Base-by-base conservation (phyloP, 306 rosid species). In the cucumber (Cucumis sativus) region DNA sequence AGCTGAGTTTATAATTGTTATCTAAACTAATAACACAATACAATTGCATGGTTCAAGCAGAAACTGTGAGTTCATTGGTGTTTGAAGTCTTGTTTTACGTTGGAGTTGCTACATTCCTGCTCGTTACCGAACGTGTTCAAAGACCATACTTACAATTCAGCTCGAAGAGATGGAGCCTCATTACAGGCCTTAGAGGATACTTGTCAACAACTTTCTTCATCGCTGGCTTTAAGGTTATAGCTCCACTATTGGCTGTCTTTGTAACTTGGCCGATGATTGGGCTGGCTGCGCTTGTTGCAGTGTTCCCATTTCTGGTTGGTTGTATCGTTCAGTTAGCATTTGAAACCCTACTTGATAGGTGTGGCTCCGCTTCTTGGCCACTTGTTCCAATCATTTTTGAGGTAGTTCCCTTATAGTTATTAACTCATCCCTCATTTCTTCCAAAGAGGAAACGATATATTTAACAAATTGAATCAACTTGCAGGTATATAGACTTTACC, bases 121-220 rank as follows among this genome's bases (percentile, higher is more conserved):
- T 67, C 16, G 92, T 95, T 79, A 87, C 87, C 8, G 97, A 92
- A 61, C 84, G 41, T n/a, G 93, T 95, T 65, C 97, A 92, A 84
- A 92, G 83, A 84, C 98, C 97, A 16, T 95, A 90, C 87, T 80
- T 95, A 80, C 82, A 90, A 72, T 95, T 84, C 88, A 95, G 96
- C 84, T 1, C 98, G 23, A 95, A 89, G 84, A 95, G 93, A 78
- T 95, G 98, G 98, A 85, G 97, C 82, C 93, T 95, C 79, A 89
- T 95, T 71, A 95, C 97, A 33, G 97, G 97, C 83, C 90, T 95
- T 63, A 89, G 84, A 84, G 98, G 98, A 79, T 92, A 92, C 86
- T 61, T 95, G 79, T 54, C 81, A 66, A 78, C 96, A 15, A 89
- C 90, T 40, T 86, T 89, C 78, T 66, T 90, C 69, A 85, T 94